phyloP scores from a whole-genome alignment of 163 green algal species.

The Chlorella variabilis region DNA sequence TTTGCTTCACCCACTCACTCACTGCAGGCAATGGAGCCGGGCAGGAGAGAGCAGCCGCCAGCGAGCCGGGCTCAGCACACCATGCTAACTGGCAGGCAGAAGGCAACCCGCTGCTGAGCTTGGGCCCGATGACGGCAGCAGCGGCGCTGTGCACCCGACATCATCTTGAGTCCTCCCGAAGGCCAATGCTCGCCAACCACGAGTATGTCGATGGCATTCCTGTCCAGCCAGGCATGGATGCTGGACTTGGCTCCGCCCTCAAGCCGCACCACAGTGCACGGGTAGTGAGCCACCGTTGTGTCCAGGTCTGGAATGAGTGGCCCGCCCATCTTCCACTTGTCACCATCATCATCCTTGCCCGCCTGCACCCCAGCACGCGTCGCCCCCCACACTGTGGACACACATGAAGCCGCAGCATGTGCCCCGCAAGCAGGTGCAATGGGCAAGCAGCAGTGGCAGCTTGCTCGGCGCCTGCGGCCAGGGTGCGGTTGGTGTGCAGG shows the following conservation, averaged over 20 bases:
- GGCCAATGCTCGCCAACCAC: constrained; percentile 42
- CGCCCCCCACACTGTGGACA: no score
- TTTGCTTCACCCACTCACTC: constrained; percentile 45
- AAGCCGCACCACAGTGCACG: constrained; percentile 35
- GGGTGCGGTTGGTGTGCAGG: no score
- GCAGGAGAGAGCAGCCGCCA: neutral
- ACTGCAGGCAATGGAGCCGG: constrained; percentile 11
- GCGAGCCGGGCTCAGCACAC: no score
- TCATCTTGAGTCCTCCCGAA: neutral
- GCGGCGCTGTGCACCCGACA: neutral
- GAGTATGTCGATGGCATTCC: constrained; percentile 38
- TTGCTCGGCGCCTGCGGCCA: no score
- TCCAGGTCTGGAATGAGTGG: constrained; percentile 47
- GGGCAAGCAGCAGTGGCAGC: neutral
- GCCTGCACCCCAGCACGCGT: neutral
- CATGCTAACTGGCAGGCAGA: neutral
- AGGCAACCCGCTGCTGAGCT: neutral
- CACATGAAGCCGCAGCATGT: no score
- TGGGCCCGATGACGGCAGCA: no score
- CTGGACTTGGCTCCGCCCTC: constrained; percentile 37
- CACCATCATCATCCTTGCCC: constrained; percentile 10
- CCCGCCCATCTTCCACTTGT: constrained; percentile 41
- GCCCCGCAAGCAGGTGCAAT: neutral
- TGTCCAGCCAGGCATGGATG: constrained; percentile 33
- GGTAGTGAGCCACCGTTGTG: constrained; percentile 36